Evolutionary conservation across 2,329 filamentous ascomycete species (phyloP).

Genomic region (Claviceps humidiphila): DNA sequence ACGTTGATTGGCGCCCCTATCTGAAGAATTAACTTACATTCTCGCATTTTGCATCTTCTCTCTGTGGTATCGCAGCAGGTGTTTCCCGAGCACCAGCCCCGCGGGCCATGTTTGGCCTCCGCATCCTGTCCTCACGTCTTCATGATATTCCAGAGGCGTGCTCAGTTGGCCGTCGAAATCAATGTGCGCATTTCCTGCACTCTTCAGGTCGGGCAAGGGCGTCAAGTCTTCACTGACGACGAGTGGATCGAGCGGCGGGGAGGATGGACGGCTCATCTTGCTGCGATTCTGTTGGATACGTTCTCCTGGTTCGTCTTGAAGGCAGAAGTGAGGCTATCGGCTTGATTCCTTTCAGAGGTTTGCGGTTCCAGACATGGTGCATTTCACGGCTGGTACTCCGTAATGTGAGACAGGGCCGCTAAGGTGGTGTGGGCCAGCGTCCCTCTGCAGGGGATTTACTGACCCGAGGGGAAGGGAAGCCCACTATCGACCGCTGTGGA

Average conservation of each 20-base stretch:
- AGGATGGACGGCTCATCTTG: slow-evolving; percentile 23
- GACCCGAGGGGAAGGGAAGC: background rate
- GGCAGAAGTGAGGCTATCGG: background rate
- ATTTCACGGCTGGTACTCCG: background rate
- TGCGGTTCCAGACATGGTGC: background rate
- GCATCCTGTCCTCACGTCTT: slow-evolving; percentile 78
- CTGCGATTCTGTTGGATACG: background rate
- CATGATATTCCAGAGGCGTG: slow-evolving; percentile 60
- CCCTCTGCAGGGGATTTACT: background rate
- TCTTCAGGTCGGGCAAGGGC: slow-evolving; percentile 47
- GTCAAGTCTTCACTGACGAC: slow-evolving; percentile 40
- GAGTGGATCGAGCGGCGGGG: slow-evolving; percentile 37
- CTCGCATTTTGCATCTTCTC: slow-evolving; percentile 49
- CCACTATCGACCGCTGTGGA: background rate
- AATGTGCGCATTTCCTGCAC: slow-evolving; percentile 35
- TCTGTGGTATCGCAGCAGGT: slow-evolving; percentile 64
- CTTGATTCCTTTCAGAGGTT: background rate
- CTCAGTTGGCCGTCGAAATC: slow-evolving; percentile 64
- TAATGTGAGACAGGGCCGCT: background rate
- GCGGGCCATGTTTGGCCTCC: slow-evolving; percentile 93
- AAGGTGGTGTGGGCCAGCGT: background rate
- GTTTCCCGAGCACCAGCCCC: slow-evolving; percentile 75
- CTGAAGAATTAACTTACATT: slow-evolving; percentile 46
- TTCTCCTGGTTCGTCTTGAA: background rate
- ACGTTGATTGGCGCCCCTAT: too few species aligned